These are phyloP conservation scores for Pichia sp. DNA, from an alignment of 1,139 yeast genomes.

Conservation along the genomic window DNA sequence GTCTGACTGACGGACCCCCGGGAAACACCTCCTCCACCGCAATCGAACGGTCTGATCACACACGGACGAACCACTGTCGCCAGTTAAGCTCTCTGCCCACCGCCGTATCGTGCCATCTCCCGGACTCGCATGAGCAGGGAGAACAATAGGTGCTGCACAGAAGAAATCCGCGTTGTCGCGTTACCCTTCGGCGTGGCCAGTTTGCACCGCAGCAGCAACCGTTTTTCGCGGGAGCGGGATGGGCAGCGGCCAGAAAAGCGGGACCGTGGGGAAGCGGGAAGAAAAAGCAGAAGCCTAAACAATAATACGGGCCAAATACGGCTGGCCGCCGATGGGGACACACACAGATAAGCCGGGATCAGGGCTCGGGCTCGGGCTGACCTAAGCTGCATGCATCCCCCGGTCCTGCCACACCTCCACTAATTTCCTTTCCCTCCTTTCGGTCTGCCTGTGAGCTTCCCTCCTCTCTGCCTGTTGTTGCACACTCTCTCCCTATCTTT, in stretches of 20 bases:
- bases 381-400: neutral
- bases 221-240: neutral
- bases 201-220: neutral
- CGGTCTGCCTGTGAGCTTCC: neutral
- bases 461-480: neutral
- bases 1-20: neutral
- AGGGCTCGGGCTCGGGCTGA: neutral
- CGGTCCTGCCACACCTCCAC: neutral
- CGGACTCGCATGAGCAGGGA: neutral
- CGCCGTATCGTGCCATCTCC: neutral
- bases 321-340: too few species aligned
- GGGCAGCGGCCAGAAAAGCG: neutral
- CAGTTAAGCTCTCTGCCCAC: neutral
- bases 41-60: neutral
- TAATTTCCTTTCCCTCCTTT: neutral
- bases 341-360: neutral
- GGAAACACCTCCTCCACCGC: neutral
- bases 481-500: neutral
- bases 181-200: neutral
- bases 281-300: too few species aligned
- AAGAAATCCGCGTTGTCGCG: neutral
- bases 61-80: neutral
- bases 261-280: too few species aligned
- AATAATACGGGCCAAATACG: too few species aligned
- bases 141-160: neutral